Evolutionary conservation across 2,329 filamentous ascomycete genomes (phyloP), one percentile per base, ranked within the genome.

Genomic region (Ophiostoma montium): DNA sequence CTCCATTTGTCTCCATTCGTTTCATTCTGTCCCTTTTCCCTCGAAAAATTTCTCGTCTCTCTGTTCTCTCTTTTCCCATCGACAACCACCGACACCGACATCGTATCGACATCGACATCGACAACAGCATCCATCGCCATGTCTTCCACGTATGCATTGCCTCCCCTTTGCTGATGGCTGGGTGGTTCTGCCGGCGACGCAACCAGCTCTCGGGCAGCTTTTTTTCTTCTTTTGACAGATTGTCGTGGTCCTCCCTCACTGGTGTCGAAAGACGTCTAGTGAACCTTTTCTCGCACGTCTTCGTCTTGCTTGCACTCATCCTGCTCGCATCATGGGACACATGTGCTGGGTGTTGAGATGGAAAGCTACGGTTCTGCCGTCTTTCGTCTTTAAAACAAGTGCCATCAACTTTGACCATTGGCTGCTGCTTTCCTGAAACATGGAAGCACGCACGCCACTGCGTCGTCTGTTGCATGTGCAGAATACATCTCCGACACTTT

Each of bases 191-290:
- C 46, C 43, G 43, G 27, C 30, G 13, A 15, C 11, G 36, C 12
- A 38, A 21, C 32, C 18, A 27, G n/a, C 36, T 51, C 35, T 42
- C 36, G 46, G 46, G 36, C 43, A 39, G 46, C 46, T 30, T 33
- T 47, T 33, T 63, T 64, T 70, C 69, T 27, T 27, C 23, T 27
- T 27, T 27, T 27, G 4, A 71, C 70, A 78, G 80, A 84, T 86
- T 86, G 82, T 85, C 76, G 78, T 78, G 75, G 84, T 86, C 80
- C 80, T 84, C 80, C n/a, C 32, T 86, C 78, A 80, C 84, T 87
- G 80, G 75, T 16, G 23, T 27, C 23, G 23, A 27, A 21, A 67
- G 70, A 70, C 32, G 11, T 74, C 80, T 82, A 87, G 84, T 84
- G 83, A 88, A 46, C 13, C 84, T 67, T 70, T 74, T 86, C 84